phyloP scores from a whole-genome alignment of 2,329 filamentous ascomycete species.

The Diaporthe citrichinensis region DNA sequence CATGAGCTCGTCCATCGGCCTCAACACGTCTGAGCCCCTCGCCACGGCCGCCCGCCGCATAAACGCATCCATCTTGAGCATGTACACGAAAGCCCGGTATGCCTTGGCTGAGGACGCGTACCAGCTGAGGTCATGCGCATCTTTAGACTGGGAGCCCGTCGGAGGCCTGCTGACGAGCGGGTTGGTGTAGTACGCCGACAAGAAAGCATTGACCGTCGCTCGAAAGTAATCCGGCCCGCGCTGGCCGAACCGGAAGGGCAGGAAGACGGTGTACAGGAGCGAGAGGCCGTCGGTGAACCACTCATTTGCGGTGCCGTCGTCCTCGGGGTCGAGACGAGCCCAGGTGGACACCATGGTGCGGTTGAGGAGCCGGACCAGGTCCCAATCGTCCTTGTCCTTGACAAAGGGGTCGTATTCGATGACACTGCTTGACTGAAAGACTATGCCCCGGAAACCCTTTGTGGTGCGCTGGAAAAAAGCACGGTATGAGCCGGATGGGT shows the following conservation, averaged over 20 bases:
- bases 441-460: neutral
- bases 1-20: slow-evolving; percentile 36
- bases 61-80: slow-evolving; percentile 39
- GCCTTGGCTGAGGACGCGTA: slow-evolving; percentile 16
- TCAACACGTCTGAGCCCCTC: slow-evolving; percentile 19
- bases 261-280: slow-evolving; percentile 42
- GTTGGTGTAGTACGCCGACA: slow-evolving; percentile 45
- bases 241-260: slow-evolving; percentile 45
- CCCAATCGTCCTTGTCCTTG: slow-evolving; percentile 42
- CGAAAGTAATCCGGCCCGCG: slow-evolving; percentile 44
- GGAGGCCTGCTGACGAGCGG: slow-evolving; percentile 41
- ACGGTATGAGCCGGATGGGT: slow-evolving; percentile 43
- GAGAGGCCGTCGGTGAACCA: slow-evolving; percentile 44
- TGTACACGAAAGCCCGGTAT: slow-evolving; percentile 34
- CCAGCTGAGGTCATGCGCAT: neutral
- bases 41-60: slow-evolving; percentile 32
- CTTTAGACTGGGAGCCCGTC: slow-evolving; percentile 11
- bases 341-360: slow-evolving; percentile 44
- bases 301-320: slow-evolving; percentile 35
- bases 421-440: slow-evolving; percentile 42
- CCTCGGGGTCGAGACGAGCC: slow-evolving; percentile 39
- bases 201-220: slow-evolving; percentile 43
- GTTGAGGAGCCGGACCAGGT: slow-evolving; percentile 44
- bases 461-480: slow-evolving; percentile 43
- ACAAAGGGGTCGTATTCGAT: slow-evolving; percentile 45